Evolutionary conservation across 2,329 filamentous ascomycete species (phyloP).

Genomic region (Trichoderma atroviride): DNA sequence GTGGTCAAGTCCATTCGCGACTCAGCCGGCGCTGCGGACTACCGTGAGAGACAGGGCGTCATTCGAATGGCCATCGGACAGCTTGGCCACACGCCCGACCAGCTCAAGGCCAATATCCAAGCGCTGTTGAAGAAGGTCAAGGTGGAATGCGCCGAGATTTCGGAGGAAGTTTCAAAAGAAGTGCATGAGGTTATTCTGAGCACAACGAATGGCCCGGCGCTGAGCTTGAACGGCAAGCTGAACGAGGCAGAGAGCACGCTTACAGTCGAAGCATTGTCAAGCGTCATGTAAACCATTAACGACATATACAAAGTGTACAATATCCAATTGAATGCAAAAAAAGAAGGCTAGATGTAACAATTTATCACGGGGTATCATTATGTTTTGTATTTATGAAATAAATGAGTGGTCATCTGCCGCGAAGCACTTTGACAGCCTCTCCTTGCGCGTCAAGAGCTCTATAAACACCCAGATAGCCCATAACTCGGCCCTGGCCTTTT

Average conservation of each 20-base stretch:
- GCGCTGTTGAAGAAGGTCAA: constrained; percentile 75
- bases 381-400: neutral
- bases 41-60: constrained; percentile 82
- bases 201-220: constrained; percentile 82
- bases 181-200: constrained; percentile 73
- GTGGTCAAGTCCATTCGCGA: constrained; percentile 75
- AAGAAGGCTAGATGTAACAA: constrained; percentile 26
- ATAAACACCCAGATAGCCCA: constrained; percentile 59
- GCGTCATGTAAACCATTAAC: constrained; percentile 51
- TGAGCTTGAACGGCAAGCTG: constrained; percentile 83
- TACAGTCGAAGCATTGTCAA: constrained; percentile 54
- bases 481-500: constrained; percentile 48
- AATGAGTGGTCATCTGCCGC: constrained; percentile 37
- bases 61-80: constrained; percentile 90
- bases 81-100: constrained; percentile 82
- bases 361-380: constrained; percentile 36
- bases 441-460: constrained; percentile 54
- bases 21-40: constrained; percentile 81
- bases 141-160: constrained; percentile 74
- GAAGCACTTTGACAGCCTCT: constrained; percentile 55
- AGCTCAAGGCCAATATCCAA: constrained; percentile 83
- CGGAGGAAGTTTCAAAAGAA: constrained; percentile 51
- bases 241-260: constrained; percentile 62
- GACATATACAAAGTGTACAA: constrained; percentile 43
- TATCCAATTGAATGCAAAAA: constrained; percentile 37